Evolutionary conservation across 352 stramenopile species (phyloP).

Genomic region (Aphanomyces astaci): DNA sequence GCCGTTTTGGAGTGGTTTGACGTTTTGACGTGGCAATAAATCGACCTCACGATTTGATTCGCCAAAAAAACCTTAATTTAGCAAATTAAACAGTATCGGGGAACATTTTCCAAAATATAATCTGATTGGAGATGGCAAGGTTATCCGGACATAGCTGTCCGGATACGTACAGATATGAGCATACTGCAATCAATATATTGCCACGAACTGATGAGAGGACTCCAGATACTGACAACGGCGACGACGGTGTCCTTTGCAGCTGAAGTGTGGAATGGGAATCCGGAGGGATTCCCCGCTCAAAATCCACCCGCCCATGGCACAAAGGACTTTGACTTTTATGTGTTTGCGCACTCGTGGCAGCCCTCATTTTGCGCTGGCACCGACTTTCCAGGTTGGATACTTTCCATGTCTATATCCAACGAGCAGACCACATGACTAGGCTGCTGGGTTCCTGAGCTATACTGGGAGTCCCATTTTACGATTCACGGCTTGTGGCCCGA

Average conservation of each 20-base stretch:
- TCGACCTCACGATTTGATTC: no score
- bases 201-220: not conserved
- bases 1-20: no score
- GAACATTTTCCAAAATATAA: no score
- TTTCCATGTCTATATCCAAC: not conserved
- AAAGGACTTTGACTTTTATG: conserved; percentile 75
- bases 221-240: not conserved
- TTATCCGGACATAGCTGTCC: no score
- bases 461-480: conserved; percentile 81
- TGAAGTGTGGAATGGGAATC: not conserved
- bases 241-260: not conserved
- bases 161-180: no score
- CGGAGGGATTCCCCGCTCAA: not conserved
- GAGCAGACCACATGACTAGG: conserved; percentile 41
- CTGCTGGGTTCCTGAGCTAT: conserved; percentile 51
- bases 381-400: conserved; percentile 4
- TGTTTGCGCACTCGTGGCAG: conserved; percentile 87
- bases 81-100: no score
- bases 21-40: no score
- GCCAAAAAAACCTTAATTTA: no score
- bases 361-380: conserved; percentile 74
- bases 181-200: no score
- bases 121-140: no score
- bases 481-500: conserved; percentile 88
- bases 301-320: conserved; percentile 1